Base-by-base conservation (phyloP, 768 basidiomycete species). In the Amanita jacksonii region DNA sequence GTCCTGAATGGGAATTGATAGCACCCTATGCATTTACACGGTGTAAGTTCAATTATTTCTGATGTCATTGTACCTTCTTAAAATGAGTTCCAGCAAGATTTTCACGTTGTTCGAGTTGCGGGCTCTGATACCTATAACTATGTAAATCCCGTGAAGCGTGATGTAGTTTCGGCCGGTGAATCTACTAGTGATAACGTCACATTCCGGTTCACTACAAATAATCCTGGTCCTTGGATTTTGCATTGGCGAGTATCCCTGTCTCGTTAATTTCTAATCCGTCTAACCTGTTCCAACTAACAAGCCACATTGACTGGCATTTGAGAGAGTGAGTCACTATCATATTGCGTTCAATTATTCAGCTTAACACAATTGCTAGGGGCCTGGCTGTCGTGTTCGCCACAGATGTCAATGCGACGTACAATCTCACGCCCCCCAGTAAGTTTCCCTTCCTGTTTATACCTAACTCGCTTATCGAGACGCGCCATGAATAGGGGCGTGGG, bases 111-210 rank as follows among this genome's bases (percentile, higher is more conserved):
- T 18, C 57, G 65, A 38, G 66, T 65, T 38, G 68, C 72, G 4
- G 66, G 66, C 2, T 64, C 50, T 30, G 39, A 43, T 1, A 43
- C 34, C 1, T 62, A 60, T 49, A 74, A 75, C 54, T 73, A 67
- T 23, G 51, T 49, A 8, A 78, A 84, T 53, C 80, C 79, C 1
- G 62, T 70, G 23, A 47, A 63, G 61, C 64, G 77, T 33, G 79
- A 81, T 55, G 74, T 74, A 0, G 69, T 78, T 25, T 53, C 51
- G 33, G 49, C 35, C 8, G 52, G 55, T 9, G 23, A 12, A 6
- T 28, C 18, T 22, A 25, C 33, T 1, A 62, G 58, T 1, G 63
- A 64, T 44, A 65, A 64, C 41, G 65, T 69, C n/a, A 68, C 69
- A 1, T 66, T 79, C 45, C 62, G 76, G 2, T 76, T 76, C 55